Percentiles rank a stretch among this genome's conserved stretches.
phyloP scores from a whole-genome alignment of 1,139 yeast genomes.

The Saccharomyces pastorianus region DNA sequence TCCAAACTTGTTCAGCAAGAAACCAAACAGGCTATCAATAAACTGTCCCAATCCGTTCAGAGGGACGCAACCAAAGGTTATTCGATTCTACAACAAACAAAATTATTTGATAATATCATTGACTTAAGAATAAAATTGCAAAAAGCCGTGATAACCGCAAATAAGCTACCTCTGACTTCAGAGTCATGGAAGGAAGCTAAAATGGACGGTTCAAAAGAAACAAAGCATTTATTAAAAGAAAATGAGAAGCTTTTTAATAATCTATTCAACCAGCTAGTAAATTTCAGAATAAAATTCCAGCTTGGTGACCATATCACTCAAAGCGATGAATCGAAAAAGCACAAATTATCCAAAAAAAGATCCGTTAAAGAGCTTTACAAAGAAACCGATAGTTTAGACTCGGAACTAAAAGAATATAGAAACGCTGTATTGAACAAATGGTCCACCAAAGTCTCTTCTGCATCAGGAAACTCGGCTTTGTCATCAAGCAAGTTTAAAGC shows the following conservation, averaged over 20 bases:
- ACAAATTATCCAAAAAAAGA: slow-evolving; percentile 43
- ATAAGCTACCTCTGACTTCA: slow-evolving; percentile 50
- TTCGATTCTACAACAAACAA: slow-evolving; percentile 68
- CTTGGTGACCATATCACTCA: slow-evolving; percentile 34
- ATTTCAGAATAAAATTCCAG: slow-evolving; percentile 39
- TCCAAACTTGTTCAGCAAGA: slow-evolving; percentile 54
- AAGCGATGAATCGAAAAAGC: slow-evolving; percentile 14
- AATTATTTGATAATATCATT: slow-evolving; percentile 63
- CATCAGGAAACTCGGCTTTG: slow-evolving; percentile 79
- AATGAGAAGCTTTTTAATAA: slow-evolving; percentile 27
- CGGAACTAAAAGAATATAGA: slow-evolving; percentile 47
- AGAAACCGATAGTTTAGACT: slow-evolving; percentile 45
- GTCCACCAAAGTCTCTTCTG: slow-evolving; percentile 81
- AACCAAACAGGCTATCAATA: slow-evolving; percentile 50
- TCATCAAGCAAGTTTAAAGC: slow-evolving; percentile 73
- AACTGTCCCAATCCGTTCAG: slow-evolving; percentile 59
- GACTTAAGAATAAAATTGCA: slow-evolving; percentile 82
- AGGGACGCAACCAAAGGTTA: slow-evolving; percentile 83
- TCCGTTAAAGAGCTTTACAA: slow-evolving; percentile 40
- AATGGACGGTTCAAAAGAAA: slow-evolving; percentile 35
- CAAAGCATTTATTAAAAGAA: slow-evolving; percentile 26
- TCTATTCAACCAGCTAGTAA: slow-evolving; percentile 27
- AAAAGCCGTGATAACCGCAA: slow-evolving; percentile 62
- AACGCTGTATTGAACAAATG: slow-evolving; percentile 69
- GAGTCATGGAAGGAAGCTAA: slow-evolving; percentile 33